Evolutionary conservation across 1,284 basidiomycete species (phyloP), one percentile per base, ranked within the genome.

Genomic region (Bondarzewia mesenterica): DNA sequence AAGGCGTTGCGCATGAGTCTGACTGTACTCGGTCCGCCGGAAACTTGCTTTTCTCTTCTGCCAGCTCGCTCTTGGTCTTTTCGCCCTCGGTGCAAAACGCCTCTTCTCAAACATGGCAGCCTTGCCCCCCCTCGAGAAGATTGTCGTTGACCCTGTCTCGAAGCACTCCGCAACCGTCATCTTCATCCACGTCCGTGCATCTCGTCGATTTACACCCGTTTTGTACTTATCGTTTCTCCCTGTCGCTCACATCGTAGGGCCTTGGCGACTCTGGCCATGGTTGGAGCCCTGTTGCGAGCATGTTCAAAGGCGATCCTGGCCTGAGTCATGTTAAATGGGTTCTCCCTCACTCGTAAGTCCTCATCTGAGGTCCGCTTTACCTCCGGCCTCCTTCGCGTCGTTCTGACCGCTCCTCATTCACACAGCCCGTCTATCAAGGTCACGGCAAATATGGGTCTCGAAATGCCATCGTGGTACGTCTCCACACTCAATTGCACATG

Each of bases 161-260:
- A 80, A 77, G 54, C 92, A 94, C 64, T 85, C 87, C 2, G 89
- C 90, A 4, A 93, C 89, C 2, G 80, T 94, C 54, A 88, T 95
- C 60, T 91, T 94, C 63, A 69, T 90, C 32, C 93, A 95, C 73
- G 88, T 91, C 63, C 57, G 82, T 68, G 25, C 10, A 32, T 26
- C 38, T 16, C 21, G 7, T 25, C 20, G 14, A 27, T 25, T n/a
- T n/a, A 32, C n/a, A 10, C 29, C n/a, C 50, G 36, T 36, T 36
- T 16, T 26, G 47, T 20, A 46, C 44, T 18, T 41, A 12, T 39
- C 22, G 25, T 15, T 48, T 18, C n/a, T n/a, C n/a, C n/a, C n/a
- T n/a, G n/a, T n/a, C n/a, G n/a, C n/a, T n/a, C n/a, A n/a, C n/a
- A n/a, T n/a, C n/a, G n/a, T 50, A 89, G 85, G 86, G 87, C 21